Evolutionary conservation across 2,329 filamentous ascomycete genomes (phyloP), one percentile per base, ranked within the genome.

Genomic region (Beauveria pseudobassiana): DNA sequence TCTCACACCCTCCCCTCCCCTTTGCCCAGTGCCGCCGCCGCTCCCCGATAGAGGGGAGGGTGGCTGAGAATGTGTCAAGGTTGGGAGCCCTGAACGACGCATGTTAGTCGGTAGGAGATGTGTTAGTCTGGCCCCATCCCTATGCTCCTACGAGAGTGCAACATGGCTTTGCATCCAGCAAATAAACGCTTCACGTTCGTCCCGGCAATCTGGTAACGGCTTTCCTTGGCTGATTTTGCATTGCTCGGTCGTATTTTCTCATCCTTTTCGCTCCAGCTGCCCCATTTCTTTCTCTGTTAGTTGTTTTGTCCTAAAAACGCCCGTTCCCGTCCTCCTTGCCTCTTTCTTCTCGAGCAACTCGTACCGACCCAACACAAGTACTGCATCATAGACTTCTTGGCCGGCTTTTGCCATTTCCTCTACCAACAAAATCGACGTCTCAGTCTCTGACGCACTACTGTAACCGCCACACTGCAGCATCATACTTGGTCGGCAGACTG

Each of bases 121-220:
- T 61, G 53, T 58, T 57, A 62, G 60, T 57, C 28, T n/a, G 28
- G 60, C 49, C 52, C 60, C 59, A 61, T 54, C 30, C 30, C 59
- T 38, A 28, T 51, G 43, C 53, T 62, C 60, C 53, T 57, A 40
- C 54, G 38, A 56, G 50, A 55, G 46, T 62, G 60, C 60, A 62
- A 62, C 53, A 62, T 62, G 53, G 48, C 52, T 38, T 46, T 52
- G 53, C 53, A 46, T 51, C 40, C 53, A 62, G 26, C 60, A 62
- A 62, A 62, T 62, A 57, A 52, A 57, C 56, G 60, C 53, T 57
- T 57, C 52, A 57, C 42, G 26, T 53, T 62, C 28, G 60, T 58
- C 53, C 60, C 60, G 60, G 54, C 53, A 62, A 58, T 62, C 53
- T 62, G 60, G 60, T 62, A 62, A 62, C 60, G 46, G 60, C 58